Conservation (phyloP, 2,329 filamentous ascomycete species). For the Scedosporium apiospermum region DNA sequence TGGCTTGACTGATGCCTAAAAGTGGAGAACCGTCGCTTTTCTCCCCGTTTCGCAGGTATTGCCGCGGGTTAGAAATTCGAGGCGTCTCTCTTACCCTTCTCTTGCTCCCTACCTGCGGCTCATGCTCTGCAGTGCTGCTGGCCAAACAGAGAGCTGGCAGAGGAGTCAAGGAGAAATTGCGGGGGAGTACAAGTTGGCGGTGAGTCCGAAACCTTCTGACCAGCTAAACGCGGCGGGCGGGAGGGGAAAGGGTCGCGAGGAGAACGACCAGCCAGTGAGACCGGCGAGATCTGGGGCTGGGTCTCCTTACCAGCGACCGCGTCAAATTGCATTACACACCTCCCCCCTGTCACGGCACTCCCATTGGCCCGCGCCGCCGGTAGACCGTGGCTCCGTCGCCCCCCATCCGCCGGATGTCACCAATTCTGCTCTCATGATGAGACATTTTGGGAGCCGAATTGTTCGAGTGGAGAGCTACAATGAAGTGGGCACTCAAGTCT, state of each 20-base stretch:
- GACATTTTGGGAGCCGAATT: slow-evolving; percentile 5
- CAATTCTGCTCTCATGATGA: not conserved
- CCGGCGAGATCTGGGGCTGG: not conserved
- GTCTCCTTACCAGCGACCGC: not conserved
- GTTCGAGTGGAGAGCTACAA: not conserved
- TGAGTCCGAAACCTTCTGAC: not conserved
- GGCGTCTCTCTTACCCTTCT: not conserved
- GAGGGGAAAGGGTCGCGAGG: not conserved
- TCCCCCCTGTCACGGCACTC: not conserved
- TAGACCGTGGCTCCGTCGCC: not conserved
- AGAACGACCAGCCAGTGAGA: not conserved
- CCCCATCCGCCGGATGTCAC: not conserved
- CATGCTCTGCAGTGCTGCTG: not conserved
- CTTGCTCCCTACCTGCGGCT: not conserved
- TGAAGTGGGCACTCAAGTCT: not conserved
- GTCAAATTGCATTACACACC: slow-evolving; percentile 1
- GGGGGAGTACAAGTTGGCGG: not conserved
- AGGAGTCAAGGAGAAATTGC: not conserved
- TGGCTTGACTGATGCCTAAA: not conserved
- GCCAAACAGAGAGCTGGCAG: not conserved
- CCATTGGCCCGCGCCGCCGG: not conserved
- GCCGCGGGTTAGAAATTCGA: not conserved
- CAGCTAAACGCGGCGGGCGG: not conserved
- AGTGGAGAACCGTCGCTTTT: not conserved
- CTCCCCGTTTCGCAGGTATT: not conserved